Conservation (phyloP, 495 filamentous ascomycete species). For the Pseudevernia furfuracea region DNA sequence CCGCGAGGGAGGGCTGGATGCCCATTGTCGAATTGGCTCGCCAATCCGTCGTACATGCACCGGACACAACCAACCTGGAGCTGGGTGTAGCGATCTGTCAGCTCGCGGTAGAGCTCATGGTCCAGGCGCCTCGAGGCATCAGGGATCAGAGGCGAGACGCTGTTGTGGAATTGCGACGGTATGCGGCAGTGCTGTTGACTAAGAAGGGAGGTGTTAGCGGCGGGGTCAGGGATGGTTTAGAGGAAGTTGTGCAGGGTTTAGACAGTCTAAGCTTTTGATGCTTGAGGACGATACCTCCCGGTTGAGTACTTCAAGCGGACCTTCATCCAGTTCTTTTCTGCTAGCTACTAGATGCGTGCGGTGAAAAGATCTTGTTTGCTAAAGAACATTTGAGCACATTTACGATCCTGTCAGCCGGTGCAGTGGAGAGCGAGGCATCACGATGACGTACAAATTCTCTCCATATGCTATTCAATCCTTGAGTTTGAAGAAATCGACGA, state of each 20-base stretch:
- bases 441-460: too few species aligned
- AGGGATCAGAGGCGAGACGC: constrained; percentile 33
- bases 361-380: not conserved
- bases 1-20: constrained; percentile 44
- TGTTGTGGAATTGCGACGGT: not conserved
- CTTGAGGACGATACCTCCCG: not conserved
- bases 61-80: constrained; percentile 28
- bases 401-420: too few species aligned
- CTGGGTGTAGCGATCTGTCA: constrained; percentile 44
- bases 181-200: not conserved
- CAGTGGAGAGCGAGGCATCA: too few species aligned
- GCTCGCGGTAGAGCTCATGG: constrained; percentile 42
- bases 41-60: not conserved
- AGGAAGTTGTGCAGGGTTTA: constrained; percentile 7
- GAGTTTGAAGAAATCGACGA: too few species aligned
- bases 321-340: too few species aligned
- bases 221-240: constrained; percentile 17
- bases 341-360: not conserved
- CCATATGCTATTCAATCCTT: too few species aligned
- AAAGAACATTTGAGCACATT: not conserved
- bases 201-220: not conserved
- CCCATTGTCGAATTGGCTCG: constrained; percentile 33
- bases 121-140: constrained; percentile 37
- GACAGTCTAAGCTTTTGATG: not conserved
- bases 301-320: not conserved